Evolutionary conservation across 2,329 filamentous ascomycete genomes (phyloP).

Genomic region (Stachybotrys elegans): DNA sequence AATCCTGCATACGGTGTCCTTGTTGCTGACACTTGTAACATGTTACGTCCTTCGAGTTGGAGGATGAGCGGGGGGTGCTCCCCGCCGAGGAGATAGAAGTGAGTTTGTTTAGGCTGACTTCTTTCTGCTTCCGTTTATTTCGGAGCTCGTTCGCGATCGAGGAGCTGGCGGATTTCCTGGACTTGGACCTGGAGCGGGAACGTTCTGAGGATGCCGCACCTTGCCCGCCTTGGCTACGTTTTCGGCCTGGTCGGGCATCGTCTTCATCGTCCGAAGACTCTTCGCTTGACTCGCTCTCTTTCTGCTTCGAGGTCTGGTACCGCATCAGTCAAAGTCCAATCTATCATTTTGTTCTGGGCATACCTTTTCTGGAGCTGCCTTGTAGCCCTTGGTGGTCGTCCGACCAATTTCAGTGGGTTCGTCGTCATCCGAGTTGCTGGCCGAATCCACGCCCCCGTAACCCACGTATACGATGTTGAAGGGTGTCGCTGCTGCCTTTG

Average conservation of each 20-base stretch:
- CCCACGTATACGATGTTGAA: constrained; percentile 56
- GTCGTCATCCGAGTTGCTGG: constrained; percentile 29
- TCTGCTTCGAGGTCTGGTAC: constrained; percentile 12
- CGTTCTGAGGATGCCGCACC: constrained; percentile 15
- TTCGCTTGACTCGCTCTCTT: constrained; percentile 20
- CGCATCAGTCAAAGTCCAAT: neutral
- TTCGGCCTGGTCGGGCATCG: constrained; percentile 17
- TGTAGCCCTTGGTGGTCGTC: constrained; percentile 28
- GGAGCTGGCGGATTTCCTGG: too few relatives aligned
- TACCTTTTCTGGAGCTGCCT: constrained; percentile 22
- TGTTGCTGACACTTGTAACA: constrained; percentile 59
- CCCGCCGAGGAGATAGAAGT: constrained; percentile 53
- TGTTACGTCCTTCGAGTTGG: constrained; percentile 23
- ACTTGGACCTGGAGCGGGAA: constrained; percentile 26
- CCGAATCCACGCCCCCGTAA: constrained; percentile 44
- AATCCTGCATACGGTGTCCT: constrained; percentile 56
- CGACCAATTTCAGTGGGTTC: constrained; percentile 26
- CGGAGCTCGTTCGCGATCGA: constrained; percentile 47
- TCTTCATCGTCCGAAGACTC: constrained; percentile 19
- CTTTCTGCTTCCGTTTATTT: constrained; percentile 58
- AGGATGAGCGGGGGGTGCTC: constrained; percentile 14
- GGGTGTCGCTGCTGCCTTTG: constrained; percentile 28
- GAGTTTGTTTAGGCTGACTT: constrained; percentile 59
- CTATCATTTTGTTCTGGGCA: constrained; percentile 7
- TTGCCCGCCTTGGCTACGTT: constrained; percentile 16